Percentiles rank a stretch among this genome's conserved stretches.
Conservation (phyloP, 2,329 filamentous ascomycete genomes). For the Aspergillus fischeri region DNA sequence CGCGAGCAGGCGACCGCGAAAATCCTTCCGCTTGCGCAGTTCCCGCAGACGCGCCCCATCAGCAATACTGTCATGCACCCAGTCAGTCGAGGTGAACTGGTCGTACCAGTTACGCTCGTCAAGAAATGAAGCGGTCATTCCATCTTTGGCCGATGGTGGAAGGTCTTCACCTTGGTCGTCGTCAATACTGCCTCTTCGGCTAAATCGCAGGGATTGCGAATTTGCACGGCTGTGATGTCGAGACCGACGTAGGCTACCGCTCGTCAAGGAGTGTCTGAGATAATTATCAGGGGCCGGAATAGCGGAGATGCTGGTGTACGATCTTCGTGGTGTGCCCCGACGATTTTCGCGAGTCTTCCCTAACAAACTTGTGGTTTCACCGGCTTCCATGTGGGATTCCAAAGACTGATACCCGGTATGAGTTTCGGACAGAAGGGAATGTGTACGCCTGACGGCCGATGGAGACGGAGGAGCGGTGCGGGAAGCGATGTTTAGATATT, state of each 20-base stretch:
- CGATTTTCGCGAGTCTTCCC: conserved; percentile 15
- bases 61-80: conserved; percentile 96
- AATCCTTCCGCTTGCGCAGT: conserved; percentile 74
- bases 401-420: conserved; percentile 31
- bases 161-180: conserved; percentile 27
- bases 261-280: conserved; percentile 31
- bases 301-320: conserved; percentile 35
- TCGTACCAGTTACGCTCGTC: conserved; percentile 98
- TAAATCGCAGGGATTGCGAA: conserved; percentile 49
- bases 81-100: conserved; percentile 95
- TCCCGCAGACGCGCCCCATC: conserved; percentile 86
- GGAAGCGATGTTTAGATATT: conserved; percentile 8
- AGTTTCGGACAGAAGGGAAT: conserved; percentile 28
- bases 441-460: conserved; percentile 26
- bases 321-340: conserved; percentile 25
- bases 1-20: conserved; percentile 72
- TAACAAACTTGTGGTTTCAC: conserved; percentile 35
- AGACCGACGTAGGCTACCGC: conserved; percentile 36
- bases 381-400: conserved; percentile 25
- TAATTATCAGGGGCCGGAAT: conserved; percentile 29
- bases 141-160: conserved; percentile 45
- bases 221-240: conserved; percentile 47
- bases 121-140: conserved; percentile 57
- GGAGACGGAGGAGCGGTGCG: conserved; percentile 37
- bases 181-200: conserved; percentile 56